Percentiles rank a stretch among this genome's conserved stretches.
Conservation (phyloP, 2,329 filamentous ascomycete genomes). For the Fusarium sp. region DNA sequence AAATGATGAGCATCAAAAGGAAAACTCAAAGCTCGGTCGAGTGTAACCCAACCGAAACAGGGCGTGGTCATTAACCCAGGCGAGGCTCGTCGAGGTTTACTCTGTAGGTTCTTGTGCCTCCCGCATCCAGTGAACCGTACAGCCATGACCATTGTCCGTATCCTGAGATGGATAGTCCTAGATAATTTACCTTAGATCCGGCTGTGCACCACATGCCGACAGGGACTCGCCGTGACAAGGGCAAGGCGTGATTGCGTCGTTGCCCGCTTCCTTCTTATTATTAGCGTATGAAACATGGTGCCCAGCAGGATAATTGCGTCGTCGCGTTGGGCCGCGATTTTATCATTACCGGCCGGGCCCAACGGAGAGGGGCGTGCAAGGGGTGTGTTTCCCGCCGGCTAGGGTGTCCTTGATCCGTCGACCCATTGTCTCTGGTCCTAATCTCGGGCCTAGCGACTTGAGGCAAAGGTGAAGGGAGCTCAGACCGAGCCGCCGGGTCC, state of each 20-base stretch:
- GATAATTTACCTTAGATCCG: constrained; percentile 37
- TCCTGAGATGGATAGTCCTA: constrained; percentile 38
- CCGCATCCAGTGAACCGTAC: background rate
- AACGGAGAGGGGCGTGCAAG: constrained; percentile 36
- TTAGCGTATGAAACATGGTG: constrained; percentile 46
- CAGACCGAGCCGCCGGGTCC: constrained; percentile 43
- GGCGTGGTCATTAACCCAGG: background rate
- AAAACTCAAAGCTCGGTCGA: constrained; percentile 7
- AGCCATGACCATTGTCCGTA: constrained; percentile 15
- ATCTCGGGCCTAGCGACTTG: constrained; percentile 41
- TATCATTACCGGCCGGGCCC: constrained; percentile 40
- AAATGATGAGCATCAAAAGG: constrained; percentile 7
- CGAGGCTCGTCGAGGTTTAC: constrained; percentile 11
- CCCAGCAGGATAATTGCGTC: constrained; percentile 39
- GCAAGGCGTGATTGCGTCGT: constrained; percentile 21
- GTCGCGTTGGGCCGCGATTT: constrained; percentile 44
- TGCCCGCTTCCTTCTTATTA: constrained; percentile 37
- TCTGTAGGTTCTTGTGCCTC: constrained; percentile 1
- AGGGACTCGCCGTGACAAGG: constrained; percentile 38
- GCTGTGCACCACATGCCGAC: constrained; percentile 41
- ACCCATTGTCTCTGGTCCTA: constrained; percentile 43
- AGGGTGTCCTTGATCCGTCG: constrained; percentile 32
- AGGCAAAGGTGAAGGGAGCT: constrained; percentile 41
- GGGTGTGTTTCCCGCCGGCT: constrained; percentile 22
- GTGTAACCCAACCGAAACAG: constrained; percentile 14